Base-by-base conservation (phyloP, 495 filamentous ascomycete species). In the Lasiosphaeria ovina region DNA sequence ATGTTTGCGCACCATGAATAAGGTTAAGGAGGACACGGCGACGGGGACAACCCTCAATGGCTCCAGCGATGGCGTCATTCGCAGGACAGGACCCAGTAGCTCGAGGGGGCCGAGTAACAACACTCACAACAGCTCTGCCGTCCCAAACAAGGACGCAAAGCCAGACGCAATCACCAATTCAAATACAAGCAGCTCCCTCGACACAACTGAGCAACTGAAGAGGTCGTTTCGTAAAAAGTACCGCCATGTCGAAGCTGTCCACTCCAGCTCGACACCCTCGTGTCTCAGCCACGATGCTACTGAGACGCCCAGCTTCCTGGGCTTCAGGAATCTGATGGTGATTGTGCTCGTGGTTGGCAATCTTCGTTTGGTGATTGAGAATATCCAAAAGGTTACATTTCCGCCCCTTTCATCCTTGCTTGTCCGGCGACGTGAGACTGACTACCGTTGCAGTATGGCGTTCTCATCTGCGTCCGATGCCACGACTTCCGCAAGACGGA, bases 311-410 rank as follows among this genome's bases (percentile, higher is more conserved):
- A 96, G 89, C 69, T 98, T 97, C 69, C 72, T 96, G 47, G 94
- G 94, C 0, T 98, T 98, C 66, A 81, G 93, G 36, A 98, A 98
- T 65, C 79, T 98, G 51, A 97, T 97, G 93, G 90, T 96, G 11
- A 86, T 98, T 62, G 90, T 96, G 42, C 74, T 97, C 55, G 91
- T 97, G 66, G 93, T 92, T 49, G 92, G 92, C 69, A 98, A 98
- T 66, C 78, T 98, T 8, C 84, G 94, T 62, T 80, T 98, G 61
- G 87, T 98, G 61, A 91, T 98, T 66, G 94, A 98, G 77, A 98
- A 98, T 67, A 96, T 91, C 66, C 89, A 92, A 79, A 98, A 98
- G 81, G 92, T 91, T 48, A 8, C 4, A 44, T 2, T 48, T 2
- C 2, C 24, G 66, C 65, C 76, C 76, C 49, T 9, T 33, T 35